A percentile compares a stretch with the other conserved stretches of the same genome.
Evolutionary conservation across 1,284 basidiomycete species (phyloP).

Genomic region (Leccinum angustisporum): DNA sequence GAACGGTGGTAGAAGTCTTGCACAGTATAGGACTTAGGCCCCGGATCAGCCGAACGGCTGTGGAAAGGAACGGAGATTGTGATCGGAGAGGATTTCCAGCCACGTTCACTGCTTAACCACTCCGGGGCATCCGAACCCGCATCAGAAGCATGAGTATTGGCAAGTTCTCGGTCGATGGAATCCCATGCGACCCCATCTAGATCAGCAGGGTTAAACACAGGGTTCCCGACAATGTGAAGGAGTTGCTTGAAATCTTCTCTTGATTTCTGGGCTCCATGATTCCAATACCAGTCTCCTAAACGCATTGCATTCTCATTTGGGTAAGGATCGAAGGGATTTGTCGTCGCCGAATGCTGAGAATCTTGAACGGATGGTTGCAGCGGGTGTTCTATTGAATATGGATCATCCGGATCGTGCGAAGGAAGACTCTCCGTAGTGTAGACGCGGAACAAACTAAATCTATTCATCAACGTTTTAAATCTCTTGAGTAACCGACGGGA

Average conservation of each 20-base stretch:
- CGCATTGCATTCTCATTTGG: not conserved
- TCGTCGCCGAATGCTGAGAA: not conserved
- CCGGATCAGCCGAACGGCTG: not conserved
- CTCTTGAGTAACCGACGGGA: not conserved
- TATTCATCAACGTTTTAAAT: not conserved
- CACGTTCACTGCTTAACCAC: not conserved
- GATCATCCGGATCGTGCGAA: not conserved
- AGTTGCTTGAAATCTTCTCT: not conserved
- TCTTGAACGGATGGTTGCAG: not conserved
- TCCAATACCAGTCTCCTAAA: not conserved
- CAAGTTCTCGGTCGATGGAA: not conserved
- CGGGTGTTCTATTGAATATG: not conserved
- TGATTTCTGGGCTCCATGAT: not conserved
- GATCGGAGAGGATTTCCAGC: not conserved
- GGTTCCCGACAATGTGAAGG: not conserved
- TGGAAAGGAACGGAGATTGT: not conserved
- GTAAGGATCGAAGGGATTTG: not conserved
- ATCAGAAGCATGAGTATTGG: not conserved
- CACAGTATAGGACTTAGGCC: not conserved
- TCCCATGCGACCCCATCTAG: not conserved
- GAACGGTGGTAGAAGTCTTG: not conserved
- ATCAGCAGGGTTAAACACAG: not conserved
- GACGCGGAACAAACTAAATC: not conserved
- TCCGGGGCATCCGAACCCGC: not conserved
- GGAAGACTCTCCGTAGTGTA: not conserved